Conservation (phyloP, 495 filamentous ascomycete genomes). For the Trichocladium antarcticum region DNA sequence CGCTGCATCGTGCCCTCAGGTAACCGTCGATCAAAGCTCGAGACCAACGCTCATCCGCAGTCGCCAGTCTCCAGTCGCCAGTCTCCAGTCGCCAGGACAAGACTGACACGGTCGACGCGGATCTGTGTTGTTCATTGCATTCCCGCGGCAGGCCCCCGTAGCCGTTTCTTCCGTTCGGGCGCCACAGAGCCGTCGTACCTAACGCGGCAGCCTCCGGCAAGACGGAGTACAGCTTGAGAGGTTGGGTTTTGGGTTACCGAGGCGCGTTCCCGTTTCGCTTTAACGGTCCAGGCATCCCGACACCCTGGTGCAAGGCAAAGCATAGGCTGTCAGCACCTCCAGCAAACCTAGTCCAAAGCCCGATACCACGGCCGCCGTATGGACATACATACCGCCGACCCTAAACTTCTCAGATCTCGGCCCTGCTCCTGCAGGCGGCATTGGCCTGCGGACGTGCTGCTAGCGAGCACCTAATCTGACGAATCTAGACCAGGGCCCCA, state of each 20-base stretch:
- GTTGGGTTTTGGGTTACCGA: too few species aligned
- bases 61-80: too few species aligned
- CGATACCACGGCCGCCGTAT: slow-evolving; percentile 7
- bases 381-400: slow-evolving; percentile 2
- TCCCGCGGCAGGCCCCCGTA: too few species aligned
- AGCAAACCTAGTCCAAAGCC: slow-evolving; percentile 12
- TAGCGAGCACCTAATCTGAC: slow-evolving; percentile 17
- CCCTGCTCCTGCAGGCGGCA: slow-evolving; percentile 12
- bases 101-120: too few species aligned
- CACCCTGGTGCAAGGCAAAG: neutral
- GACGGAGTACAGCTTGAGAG: slow-evolving; percentile 10
- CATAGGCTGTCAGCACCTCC: slow-evolving; percentile 16
- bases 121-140: too few species aligned
- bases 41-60: too few species aligned
- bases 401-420: slow-evolving; percentile 22
- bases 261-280: neutral
- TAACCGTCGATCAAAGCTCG: too few species aligned
- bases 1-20: too few species aligned
- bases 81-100: too few species aligned
- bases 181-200: neutral
- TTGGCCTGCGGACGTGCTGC: slow-evolving; percentile 16
- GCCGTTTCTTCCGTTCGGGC: too few species aligned
- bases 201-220: neutral
- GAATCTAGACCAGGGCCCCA: slow-evolving; percentile 23
- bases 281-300: neutral